Base-by-base conservation (phyloP, 148 eudicot species). In the Fagopyrum esculentum region DNA sequence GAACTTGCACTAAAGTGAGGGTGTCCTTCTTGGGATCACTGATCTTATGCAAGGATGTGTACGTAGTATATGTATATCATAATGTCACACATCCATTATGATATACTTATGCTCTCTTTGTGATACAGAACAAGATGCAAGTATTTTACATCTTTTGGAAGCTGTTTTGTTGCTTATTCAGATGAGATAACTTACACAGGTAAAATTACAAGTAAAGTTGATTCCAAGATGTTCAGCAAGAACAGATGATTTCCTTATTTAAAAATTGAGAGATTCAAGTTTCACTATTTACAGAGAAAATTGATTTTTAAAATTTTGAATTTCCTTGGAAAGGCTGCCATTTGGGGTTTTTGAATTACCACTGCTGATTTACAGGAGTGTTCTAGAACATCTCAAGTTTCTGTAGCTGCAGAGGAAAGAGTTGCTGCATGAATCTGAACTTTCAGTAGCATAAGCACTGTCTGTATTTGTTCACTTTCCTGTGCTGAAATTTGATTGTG, bases 71-170 rank as follows among this genome's bases (percentile, higher is more conserved):
- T 22, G 26, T 22, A 22, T 22, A 22, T 22, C 26, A 22, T 22
- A 22, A 22, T 22, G 26, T 22, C 26, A 22, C 26, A 22, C 26
- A 22, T 22, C 26, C 26, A 22, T 22, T 22, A 22, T 22, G 26
- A 22, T 22, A 22, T 22, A 22, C 73, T 81, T 90, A 54, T 92
- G 98, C 81, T 88, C 96, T 52, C 68, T 83, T 7, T 92, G 98
- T 74, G 82, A 76, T 78, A 88, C 89, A 48, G 96, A 92, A 76
- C 96, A 92, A 84, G 91, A 90, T 83, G 98, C 90, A 76, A 88
- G 95, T 81, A 29, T 75, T 69, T 30, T 48, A 9, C 59, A 49
- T 55, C 10, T 72, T 45, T 73, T 74, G 29, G 35, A 46, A 26
- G 6, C 48, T 59, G 48, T 60, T 79, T 70, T 72, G 6, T 15